A percentile compares a stretch with the other conserved stretches of the same genome.
Conservation (phyloP, 306 rosid species). For the Senna siamea region DNA sequence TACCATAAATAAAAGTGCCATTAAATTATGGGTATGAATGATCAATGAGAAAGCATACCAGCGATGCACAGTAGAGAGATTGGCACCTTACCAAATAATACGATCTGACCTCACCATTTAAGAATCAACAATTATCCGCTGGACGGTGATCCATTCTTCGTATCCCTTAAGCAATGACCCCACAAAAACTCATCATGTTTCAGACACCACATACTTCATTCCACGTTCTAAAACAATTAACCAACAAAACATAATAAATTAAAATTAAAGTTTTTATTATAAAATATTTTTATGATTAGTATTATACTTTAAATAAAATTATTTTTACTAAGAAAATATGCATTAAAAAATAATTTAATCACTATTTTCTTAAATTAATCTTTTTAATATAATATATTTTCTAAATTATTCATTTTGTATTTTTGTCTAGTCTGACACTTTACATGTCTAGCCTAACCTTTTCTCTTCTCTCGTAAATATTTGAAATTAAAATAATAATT, state of each 20-base stretch:
- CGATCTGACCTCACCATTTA: conserved; percentile 30
- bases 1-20: conserved; percentile 23
- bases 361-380: no score
- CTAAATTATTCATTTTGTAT: no score
- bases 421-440: no score
- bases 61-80: conserved; percentile 35
- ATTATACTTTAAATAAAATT: no score
- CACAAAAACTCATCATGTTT: conserved; percentile 42
- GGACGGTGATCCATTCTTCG: conserved; percentile 54
- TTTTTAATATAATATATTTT: no score
- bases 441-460: no score
- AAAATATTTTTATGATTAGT: no score
- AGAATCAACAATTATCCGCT: conserved; percentile 39
- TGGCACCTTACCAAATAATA: conserved; percentile 48
- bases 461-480: conserved; percentile 9
- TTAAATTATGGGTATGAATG: not conserved
- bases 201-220: conserved; percentile 43
- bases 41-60: conserved; percentile 24
- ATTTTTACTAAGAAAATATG: no score
- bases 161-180: conserved; percentile 56
- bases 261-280: no score
- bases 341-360: no score
- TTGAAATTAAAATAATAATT: no score
- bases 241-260: no score
- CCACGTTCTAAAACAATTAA: conserved; percentile 9